Base-by-base conservation (phyloP, 2,329 filamentous ascomycete species). In the Aspergillus ustus region DNA sequence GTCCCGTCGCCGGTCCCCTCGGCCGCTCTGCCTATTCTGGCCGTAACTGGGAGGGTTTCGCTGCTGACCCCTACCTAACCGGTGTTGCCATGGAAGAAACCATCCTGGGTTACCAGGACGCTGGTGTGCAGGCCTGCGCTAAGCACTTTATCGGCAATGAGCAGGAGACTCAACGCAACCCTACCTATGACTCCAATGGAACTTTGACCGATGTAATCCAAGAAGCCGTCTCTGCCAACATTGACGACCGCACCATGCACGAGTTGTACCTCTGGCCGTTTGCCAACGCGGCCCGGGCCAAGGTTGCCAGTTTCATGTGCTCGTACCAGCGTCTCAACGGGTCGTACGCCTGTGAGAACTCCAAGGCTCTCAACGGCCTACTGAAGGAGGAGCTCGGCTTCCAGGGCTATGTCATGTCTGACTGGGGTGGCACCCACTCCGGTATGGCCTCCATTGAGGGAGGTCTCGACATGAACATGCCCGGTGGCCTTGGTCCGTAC, bases 161-260 rank as follows among this genome's bases (percentile, higher is more conserved):
- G 73, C 89, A 92, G 73, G 89, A 91, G 73, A 81, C 76, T 3
- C 78, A 81, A 28, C 76, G 82, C 7, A 78, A 68, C 59, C 63
- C 65, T 25, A 64, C 51, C 34, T 61, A 58, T 17, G 48, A 73
- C 28, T 64, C 69, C 22, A 81, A 85, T 54, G 81, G 80, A 7
- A 64, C 61, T 1, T 5, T 45, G 7, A 64, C 62, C 2, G 59
- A 61, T 46, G 61, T 67, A 45, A 60, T 66, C 19, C 63, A 67
- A 9, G 63, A 70, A 6, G 66, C 67, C 2, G 59, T 70, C 84
- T 70, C 66, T 15, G 69, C 69, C 37, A 90, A 89, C 67, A 81
- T 91, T 19, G 89, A 91, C 62, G 91, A 93, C 73, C 86, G 89
- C 64, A 89, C 90, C 0, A 79, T 92, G 72, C 90, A 92, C 69